These are phyloP conservation scores for Lentinula detonsa DNA, from an alignment of 768 basidiomycete genomes.

Conservation along the genomic window DNA sequence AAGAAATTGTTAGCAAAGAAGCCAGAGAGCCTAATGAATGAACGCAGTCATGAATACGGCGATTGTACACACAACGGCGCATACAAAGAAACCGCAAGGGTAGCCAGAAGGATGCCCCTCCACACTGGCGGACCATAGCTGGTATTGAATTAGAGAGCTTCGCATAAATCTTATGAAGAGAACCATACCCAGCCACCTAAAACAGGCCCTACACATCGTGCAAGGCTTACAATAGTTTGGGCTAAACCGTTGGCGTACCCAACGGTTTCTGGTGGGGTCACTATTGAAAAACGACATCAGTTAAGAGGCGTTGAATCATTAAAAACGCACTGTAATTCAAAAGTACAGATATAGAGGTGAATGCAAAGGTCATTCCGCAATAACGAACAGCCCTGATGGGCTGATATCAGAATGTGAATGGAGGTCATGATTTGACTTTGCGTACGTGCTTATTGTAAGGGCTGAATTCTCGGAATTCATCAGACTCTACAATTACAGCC, in stretches of 20 bases:
- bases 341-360: slow-evolving; percentile 85
- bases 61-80: slow-evolving; percentile 25
- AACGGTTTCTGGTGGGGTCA: slow-evolving; percentile 86
- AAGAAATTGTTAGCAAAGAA: neutral
- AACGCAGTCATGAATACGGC: neutral
- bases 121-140: slow-evolving; percentile 75
- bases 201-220: slow-evolving; percentile 85
- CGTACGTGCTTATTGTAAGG: slow-evolving; percentile 73
- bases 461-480: slow-evolving; percentile 30
- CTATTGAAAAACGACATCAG: slow-evolving; percentile 27
- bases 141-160: slow-evolving; percentile 10
- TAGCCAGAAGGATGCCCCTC: slow-evolving; percentile 64
- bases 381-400: slow-evolving; percentile 70
- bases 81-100: slow-evolving; percentile 67
- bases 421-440: slow-evolving; percentile 4
- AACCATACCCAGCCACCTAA: slow-evolving; percentile 68
- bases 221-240: slow-evolving; percentile 91
- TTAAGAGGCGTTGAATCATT: slow-evolving; percentile 6
- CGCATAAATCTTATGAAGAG: neutral
- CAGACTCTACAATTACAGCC: slow-evolving; percentile 7
- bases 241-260: slow-evolving; percentile 94
- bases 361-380: slow-evolving; percentile 83
- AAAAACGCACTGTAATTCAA: slow-evolving; percentile 67
- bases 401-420: neutral
- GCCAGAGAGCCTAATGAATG: neutral